Evolutionary conservation across 1,284 basidiomycete genomes (phyloP).

Genomic region (Leccinum subatratum): DNA sequence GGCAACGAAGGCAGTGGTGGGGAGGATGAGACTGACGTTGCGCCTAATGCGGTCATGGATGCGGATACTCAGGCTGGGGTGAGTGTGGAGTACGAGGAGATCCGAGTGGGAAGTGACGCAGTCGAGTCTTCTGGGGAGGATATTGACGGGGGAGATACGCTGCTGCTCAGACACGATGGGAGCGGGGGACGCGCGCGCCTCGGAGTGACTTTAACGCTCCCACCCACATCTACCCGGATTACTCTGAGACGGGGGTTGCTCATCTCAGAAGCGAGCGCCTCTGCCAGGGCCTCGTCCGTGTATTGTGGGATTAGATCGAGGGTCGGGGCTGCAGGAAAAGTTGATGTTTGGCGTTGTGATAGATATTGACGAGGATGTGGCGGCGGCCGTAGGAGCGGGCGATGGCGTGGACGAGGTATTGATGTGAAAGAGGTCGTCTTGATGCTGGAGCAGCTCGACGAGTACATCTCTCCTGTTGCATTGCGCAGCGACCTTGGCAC

Average conservation of each 20-base stretch:
- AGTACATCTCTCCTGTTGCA: conserved; percentile 49
- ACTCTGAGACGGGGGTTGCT: conserved; percentile 10
- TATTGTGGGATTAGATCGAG: conserved; percentile 1
- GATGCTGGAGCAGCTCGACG: conserved; percentile 54
- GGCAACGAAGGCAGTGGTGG: conserved; percentile 1
- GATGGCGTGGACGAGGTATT: conserved; percentile 3
- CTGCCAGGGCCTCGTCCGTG: conserved; percentile 20
- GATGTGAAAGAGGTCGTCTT: conserved; percentile 61
- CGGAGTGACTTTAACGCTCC: conserved; percentile 19
- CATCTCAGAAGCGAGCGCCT: conserved; percentile 23
- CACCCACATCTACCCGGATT: conserved; percentile 6
- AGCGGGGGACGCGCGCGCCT: conserved; percentile 13
- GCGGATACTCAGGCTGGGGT: not conserved
- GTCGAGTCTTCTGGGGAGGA: conserved; percentile 14
- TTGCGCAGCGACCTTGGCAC: conserved; percentile 50
- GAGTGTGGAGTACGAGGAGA: conserved; percentile 4
- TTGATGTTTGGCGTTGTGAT: not conserved
- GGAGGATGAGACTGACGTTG: not conserved
- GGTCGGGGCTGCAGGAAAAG: not conserved
- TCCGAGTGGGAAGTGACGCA: conserved; percentile 10
- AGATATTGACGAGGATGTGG: not conserved
- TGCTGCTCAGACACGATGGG: conserved; percentile 23
- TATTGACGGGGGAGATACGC: conserved; percentile 23
- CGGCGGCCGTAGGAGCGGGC: not conserved
- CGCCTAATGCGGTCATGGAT: not conserved